Percentiles rank a stretch among this genome's conserved stretches.
Evolutionary conservation across 768 basidiomycete genomes (phyloP).

Genomic region (Amanita muscaria): DNA sequence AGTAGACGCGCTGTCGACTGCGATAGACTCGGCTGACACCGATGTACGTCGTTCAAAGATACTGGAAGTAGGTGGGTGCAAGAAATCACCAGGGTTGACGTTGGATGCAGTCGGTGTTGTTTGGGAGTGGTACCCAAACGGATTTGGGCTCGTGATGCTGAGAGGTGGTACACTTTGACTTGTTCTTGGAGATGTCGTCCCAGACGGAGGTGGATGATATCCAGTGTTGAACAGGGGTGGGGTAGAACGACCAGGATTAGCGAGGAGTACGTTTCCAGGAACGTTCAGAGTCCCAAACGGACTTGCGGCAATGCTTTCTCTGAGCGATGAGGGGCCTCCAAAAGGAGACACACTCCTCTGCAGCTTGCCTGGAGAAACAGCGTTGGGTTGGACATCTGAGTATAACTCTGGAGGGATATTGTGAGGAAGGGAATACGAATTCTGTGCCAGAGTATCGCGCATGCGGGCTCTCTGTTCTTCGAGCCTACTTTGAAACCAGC

Average conservation of each 20-base stretch:
- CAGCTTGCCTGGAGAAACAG: conserved; percentile 13
- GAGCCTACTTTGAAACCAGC: conserved; percentile 87
- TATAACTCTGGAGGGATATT: conserved; percentile 53
- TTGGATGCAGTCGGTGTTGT: conserved; percentile 32
- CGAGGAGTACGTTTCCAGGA: conserved; percentile 69
- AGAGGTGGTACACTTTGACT: conserved; percentile 29
- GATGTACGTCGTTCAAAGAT: conserved; percentile 88
- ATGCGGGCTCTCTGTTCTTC: conserved; percentile 76
- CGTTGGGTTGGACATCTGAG: conserved; percentile 36
- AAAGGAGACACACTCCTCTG: conserved; percentile 36
- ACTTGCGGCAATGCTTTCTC: conserved; percentile 47
- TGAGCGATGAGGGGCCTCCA: conserved; percentile 51
- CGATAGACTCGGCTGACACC: conserved; percentile 93
- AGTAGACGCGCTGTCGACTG: conserved; percentile 58
- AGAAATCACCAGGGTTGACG: conserved; percentile 49
- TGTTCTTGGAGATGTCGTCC: conserved; percentile 36
- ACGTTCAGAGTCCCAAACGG: conserved; percentile 77
- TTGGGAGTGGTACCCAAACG: conserved; percentile 43
- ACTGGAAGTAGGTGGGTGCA: conserved; percentile 66
- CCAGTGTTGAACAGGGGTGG: conserved; percentile 55
- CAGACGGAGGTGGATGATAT: conserved; percentile 33
- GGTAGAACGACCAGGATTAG: conserved; percentile 31
- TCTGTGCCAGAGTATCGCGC: conserved; percentile 54
- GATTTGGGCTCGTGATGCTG: conserved; percentile 35
- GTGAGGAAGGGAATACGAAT: conserved; percentile 39